A percentile compares a stretch with the other conserved stretches of the same genome.
Evolutionary conservation across 2,329 filamentous ascomycete species (phyloP).

Genomic region (Aspergillus nomiae): DNA sequence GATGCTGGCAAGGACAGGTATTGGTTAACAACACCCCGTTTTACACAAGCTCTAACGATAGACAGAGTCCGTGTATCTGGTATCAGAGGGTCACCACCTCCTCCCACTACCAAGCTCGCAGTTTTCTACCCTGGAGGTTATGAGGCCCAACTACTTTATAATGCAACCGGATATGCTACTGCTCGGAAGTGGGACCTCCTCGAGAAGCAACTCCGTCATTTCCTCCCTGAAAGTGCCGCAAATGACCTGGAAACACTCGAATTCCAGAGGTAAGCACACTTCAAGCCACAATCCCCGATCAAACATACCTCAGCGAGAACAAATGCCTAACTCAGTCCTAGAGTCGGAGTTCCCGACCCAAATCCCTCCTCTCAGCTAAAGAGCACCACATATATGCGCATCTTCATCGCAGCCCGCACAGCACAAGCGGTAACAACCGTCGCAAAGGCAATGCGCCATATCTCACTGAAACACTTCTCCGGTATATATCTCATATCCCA

Average conservation of each 20-base stretch:
- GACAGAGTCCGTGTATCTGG: constrained; percentile 45
- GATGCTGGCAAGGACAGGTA: constrained; percentile 38
- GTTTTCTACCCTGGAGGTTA: constrained; percentile 54
- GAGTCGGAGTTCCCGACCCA: constrained; percentile 39
- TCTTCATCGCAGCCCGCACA: constrained; percentile 45
- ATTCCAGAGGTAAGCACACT: constrained; percentile 46
- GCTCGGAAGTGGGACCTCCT: constrained; percentile 53
- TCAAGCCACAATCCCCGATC: not conserved
- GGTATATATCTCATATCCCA: constrained; percentile 11
- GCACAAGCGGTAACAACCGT: constrained; percentile 31
- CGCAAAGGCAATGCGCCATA: constrained; percentile 32
- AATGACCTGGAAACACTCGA: constrained; percentile 54
- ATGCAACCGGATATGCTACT: constrained; percentile 53
- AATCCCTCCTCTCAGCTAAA: constrained; percentile 45
- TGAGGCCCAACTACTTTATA: constrained; percentile 49
- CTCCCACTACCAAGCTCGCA: constrained; percentile 56
- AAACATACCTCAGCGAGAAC: not conserved
- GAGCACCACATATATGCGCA: constrained; percentile 50
- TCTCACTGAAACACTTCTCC: constrained; percentile 50
- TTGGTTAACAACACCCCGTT: not conserved
- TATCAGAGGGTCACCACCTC: constrained; percentile 47
- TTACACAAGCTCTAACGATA: not conserved
- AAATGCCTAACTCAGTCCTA: constrained; percentile 1
- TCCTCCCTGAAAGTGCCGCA: constrained; percentile 42
- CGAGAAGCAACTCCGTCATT: constrained; percentile 50